Evolutionary conservation across 2,329 filamentous ascomycete species (phyloP), one percentile per base, ranked within the genome.

Genomic region (Clathrospora elynae): DNA sequence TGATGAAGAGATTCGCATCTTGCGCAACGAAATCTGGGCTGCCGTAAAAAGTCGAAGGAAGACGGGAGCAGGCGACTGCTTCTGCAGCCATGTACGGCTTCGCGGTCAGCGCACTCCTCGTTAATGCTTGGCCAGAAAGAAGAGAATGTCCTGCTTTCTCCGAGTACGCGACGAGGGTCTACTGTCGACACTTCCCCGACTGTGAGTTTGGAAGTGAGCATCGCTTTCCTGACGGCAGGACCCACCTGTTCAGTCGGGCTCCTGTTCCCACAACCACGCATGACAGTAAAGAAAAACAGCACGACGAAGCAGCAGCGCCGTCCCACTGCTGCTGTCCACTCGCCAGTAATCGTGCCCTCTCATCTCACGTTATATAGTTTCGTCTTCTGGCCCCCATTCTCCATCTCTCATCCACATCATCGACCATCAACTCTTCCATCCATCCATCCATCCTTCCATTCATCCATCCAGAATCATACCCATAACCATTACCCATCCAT

Each of bases 81-180:
- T 84, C 53, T 60, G 71, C 78, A 1, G 71, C 71, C 0, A 31
- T 86, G 4, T 86, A 79, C 64, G 82, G 78, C 0, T 84, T 85
- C 52, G 66, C 84, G 23, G 67, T 71, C 10, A 77, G 76, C n/a
- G 70, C 68, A 1, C 61, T 85, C 48, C 57, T 81, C 2, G 79
- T 75, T 49, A 69, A 69, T 11, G 78, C 80, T 78, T 55, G 66
- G 2, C 81, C 80, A 0, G 71, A 71, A 10, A 77, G 76, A 3
- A 70, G 66, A 38, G 57, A 66, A 2, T 78, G 77, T 46, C 77
- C 80, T 0, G 67, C 69, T 0, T 42, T 84, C 8, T 25, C 80
- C 7, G 78, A 83, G 2, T 85, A 85, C 62, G 81, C 79, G 3
- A 56, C 57, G 24, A 73, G 78, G 42, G 82, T 86, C 28, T 80